Percentiles rank a stretch among this genome's conserved stretches.
phyloP scores from a whole-genome alignment of 192 early-diverging fungal species.

The Coemansia sp. region DNA sequence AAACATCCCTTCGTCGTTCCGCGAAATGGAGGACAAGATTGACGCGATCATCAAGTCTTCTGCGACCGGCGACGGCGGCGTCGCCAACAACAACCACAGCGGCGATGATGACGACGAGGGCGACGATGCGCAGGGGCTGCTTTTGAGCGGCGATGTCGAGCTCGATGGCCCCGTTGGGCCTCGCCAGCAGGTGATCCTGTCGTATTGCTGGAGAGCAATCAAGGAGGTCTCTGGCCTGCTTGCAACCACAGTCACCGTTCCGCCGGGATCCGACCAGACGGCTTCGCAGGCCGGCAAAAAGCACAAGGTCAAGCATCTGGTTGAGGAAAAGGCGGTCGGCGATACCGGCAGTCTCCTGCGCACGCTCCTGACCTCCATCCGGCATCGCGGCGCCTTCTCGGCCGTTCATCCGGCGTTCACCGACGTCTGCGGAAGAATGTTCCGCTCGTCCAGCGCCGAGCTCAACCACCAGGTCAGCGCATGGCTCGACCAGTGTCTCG shows the following conservation, averaged over 20 bases:
- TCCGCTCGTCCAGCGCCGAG: conserved; percentile 54
- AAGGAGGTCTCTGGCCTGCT: conserved; percentile 77
- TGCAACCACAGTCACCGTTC: conserved; percentile 27
- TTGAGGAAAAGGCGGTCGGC: conserved; percentile 30
- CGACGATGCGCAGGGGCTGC: conserved; percentile 44
- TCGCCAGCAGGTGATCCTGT: conserved; percentile 82
- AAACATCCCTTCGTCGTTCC: conserved; percentile 77
- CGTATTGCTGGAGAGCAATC: conserved; percentile 89
- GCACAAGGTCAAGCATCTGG: conserved; percentile 11
- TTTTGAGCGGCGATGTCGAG: conserved; percentile 17
- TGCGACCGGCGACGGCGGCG: neutral
- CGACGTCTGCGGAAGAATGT: conserved; percentile 64
- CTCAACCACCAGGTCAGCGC: conserved; percentile 57
- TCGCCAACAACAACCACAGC: neutral
- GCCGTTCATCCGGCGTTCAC: conserved; percentile 80
- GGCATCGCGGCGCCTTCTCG: conserved; percentile 90
- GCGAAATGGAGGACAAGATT: conserved; percentile 60
- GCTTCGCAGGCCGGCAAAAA: neutral
- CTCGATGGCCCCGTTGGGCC: conserved; percentile 47
- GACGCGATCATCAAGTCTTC: conserved; percentile 50
- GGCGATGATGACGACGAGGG: conserved; percentile 10
- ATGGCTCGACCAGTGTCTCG: conserved; percentile 83
- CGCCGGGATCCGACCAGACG: conserved; percentile 23
- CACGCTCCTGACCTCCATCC: conserved; percentile 65
- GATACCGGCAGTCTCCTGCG: conserved; percentile 51